Conservation (phyloP, 2,329 filamentous ascomycete species). For the Ophiobolus disseminans region DNA sequence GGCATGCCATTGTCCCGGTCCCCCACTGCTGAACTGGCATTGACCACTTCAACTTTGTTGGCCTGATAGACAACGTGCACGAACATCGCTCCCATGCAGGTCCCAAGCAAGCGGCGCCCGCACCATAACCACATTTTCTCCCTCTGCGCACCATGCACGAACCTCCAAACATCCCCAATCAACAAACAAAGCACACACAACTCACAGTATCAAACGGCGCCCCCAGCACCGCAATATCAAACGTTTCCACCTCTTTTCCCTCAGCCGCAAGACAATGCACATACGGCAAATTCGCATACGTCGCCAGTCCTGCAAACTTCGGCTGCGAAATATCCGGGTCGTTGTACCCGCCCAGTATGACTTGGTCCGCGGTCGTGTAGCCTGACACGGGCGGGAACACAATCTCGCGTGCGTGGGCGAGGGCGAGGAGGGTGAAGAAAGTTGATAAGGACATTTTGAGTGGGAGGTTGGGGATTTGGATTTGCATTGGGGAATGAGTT, state of each 20-base stretch:
- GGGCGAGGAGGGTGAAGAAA: background rate
- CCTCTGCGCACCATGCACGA: background rate
- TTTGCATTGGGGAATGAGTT: background rate
- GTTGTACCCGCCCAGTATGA: conserved; percentile 27
- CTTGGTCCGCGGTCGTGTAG: conserved; percentile 42
- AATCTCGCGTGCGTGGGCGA: conserved; percentile 48
- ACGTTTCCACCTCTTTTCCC: conserved; percentile 48
- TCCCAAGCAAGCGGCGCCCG: too few relatives aligned
- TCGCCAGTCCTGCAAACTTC: conserved; percentile 53
- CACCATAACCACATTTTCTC: too few relatives aligned
- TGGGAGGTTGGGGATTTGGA: background rate
- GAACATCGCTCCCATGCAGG: too few relatives aligned
- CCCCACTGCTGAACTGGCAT: too few relatives aligned
- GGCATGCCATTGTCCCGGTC: too few relatives aligned
- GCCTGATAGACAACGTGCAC: too few relatives aligned
- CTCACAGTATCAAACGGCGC: conserved; percentile 59
- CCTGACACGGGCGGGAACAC: conserved; percentile 52
- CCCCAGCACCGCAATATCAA: conserved; percentile 59
- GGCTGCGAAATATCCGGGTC: conserved; percentile 39
- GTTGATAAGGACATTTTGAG: background rate
- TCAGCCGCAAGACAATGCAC: conserved; percentile 54
- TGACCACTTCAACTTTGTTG: too few relatives aligned
- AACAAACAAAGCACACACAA: conserved; percentile 4
- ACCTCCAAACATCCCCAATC: background rate
- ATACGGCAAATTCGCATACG: conserved; percentile 58